phyloP scores from a whole-genome alignment of 2,329 filamentous ascomycete species.

The Ilyonectria mors-panacis region DNA sequence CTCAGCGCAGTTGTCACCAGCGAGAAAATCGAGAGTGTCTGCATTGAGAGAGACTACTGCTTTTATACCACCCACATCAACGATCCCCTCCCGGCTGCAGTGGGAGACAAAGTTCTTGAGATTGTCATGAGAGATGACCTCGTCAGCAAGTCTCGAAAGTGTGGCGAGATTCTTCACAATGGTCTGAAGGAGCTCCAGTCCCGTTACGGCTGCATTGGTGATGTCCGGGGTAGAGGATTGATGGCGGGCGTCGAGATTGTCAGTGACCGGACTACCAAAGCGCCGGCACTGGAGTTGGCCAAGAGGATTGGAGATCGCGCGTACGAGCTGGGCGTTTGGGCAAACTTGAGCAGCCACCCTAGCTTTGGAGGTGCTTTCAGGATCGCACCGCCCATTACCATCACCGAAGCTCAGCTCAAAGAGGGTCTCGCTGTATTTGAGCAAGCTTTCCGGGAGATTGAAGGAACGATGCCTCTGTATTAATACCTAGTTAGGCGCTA shows the following conservation, averaged over 20 bases:
- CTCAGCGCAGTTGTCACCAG: constrained; percentile 71
- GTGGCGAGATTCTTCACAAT: constrained; percentile 62
- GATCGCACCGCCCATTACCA: constrained; percentile 73
- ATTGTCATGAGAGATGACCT: constrained; percentile 71
- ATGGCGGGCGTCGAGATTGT: constrained; percentile 74
- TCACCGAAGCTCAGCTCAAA: constrained; percentile 64
- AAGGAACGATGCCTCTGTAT: constrained; percentile 26
- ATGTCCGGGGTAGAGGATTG: constrained; percentile 71
- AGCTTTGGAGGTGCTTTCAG: constrained; percentile 71
- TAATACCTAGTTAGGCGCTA: background rate
- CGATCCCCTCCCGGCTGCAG: constrained; percentile 72
- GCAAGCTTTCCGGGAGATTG: constrained; percentile 50
- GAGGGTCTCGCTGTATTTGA: constrained; percentile 70
- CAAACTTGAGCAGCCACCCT: constrained; percentile 68
- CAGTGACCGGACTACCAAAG: constrained; percentile 62
- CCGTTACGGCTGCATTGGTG: constrained; percentile 73
- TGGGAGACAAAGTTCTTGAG: constrained; percentile 74
- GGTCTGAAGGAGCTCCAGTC: constrained; percentile 62
- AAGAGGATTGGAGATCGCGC: constrained; percentile 62
- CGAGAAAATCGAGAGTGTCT: constrained; percentile 64
- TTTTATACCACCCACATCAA: constrained; percentile 76
- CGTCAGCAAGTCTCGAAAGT: constrained; percentile 59
- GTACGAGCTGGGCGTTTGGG: constrained; percentile 68
- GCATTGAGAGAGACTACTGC: constrained; percentile 64
- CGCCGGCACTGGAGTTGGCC: constrained; percentile 63